Conservation (phyloP, 129 eudicot species). For the Flaveria linearis region DNA sequence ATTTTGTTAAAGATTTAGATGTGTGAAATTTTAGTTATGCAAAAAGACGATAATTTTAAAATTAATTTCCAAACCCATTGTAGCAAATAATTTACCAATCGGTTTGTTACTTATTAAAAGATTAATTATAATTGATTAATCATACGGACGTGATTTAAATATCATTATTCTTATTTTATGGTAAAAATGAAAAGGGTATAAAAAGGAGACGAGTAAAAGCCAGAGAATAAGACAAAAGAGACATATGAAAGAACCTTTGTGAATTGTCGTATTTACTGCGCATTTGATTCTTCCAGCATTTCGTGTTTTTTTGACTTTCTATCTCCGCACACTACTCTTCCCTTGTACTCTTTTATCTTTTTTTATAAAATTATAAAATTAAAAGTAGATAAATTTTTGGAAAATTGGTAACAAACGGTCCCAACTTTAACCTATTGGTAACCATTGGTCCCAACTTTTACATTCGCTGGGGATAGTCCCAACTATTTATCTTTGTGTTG, state of each 20-base stretch:
- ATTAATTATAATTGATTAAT: neutral
- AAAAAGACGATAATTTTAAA: too few species aligned
- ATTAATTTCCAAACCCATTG: too few species aligned
- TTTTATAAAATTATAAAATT: too few species aligned
- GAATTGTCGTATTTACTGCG: conserved; percentile 40
- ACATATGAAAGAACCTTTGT: conserved; percentile 37
- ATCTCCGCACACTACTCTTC: conserved; percentile 10
- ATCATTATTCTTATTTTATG: neutral
- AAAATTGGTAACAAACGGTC: too few species aligned
- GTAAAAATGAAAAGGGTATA: conserved; percentile 9
- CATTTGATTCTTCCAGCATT: conserved; percentile 25
- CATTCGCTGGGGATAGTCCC: too few species aligned
- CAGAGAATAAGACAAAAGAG: conserved; percentile 35
- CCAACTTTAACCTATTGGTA: too few species aligned
- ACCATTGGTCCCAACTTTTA: too few species aligned
- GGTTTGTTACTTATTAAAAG: too few species aligned
- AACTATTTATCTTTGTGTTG: too few species aligned
- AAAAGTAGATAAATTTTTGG: neutral
- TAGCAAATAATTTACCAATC: too few species aligned
- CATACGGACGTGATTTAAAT: neutral
- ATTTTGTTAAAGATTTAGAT: neutral
- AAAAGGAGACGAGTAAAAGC: conserved; percentile 29
- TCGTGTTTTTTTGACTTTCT: conserved; percentile 29
- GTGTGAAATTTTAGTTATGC: neutral
- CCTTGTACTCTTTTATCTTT: neutral